These are phyloP conservation scores for Aplosporella prunicola DNA, from an alignment of 2,329 filamentous ascomycete genomes.

Conservation along the genomic window DNA sequence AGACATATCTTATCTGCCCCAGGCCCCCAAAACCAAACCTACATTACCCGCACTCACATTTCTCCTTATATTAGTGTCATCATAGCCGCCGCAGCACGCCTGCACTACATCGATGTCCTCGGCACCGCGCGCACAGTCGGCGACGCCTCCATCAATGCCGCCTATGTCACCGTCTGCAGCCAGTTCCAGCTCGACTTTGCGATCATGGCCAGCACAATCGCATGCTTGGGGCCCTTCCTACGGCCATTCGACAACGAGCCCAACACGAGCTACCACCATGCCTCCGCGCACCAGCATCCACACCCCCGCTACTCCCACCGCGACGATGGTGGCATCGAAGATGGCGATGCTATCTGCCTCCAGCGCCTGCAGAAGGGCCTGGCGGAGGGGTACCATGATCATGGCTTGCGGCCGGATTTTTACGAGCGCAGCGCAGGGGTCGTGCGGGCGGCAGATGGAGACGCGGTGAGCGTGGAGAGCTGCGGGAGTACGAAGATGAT, in stretches of 20 bases:
- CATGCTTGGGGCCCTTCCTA: constrained; percentile 24
- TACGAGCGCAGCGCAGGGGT: constrained; percentile 16
- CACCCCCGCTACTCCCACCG: constrained; percentile 4
- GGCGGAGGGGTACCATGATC: neutral
- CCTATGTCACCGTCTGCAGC: constrained; percentile 21
- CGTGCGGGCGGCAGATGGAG: constrained; percentile 4
- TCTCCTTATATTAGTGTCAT: constrained; percentile 16
- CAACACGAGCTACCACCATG: constrained; percentile 16
- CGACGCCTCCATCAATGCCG: constrained; percentile 15
- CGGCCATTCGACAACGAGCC: constrained; percentile 23
- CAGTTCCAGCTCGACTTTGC: constrained; percentile 29
- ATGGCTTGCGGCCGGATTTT: constrained; percentile 18
- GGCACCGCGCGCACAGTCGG: constrained; percentile 14
- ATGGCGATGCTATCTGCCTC: too few relatives aligned
- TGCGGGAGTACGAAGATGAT: constrained; percentile 16
- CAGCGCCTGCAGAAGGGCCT: too few relatives aligned
- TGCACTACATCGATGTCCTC: constrained; percentile 17
- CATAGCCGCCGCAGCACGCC: constrained; percentile 18
- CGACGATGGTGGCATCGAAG: too few relatives aligned
- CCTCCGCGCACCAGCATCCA: constrained; percentile 9
- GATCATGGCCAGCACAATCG: constrained; percentile 24
- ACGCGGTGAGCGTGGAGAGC: constrained; percentile 12
- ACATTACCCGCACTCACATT: neutral
- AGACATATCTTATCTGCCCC: neutral
- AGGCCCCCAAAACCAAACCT: neutral